Evolutionary conservation across 1,284 basidiomycete genomes (phyloP).

Genomic region (Trametes versicolor): DNA sequence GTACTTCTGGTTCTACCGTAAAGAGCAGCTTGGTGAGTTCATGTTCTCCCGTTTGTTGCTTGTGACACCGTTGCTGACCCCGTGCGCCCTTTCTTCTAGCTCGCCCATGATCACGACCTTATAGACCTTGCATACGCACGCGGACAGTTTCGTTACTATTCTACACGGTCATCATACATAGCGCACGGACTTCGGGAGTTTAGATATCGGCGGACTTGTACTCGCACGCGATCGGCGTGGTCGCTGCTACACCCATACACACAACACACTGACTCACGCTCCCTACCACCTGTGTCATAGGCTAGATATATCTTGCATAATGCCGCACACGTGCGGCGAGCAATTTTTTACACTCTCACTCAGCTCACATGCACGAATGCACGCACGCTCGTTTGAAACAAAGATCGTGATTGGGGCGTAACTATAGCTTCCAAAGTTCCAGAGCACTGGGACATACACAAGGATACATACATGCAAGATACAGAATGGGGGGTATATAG

Average conservation of each 20-base stretch:
- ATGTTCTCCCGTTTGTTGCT: background rate
- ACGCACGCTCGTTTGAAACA: too few relatives aligned
- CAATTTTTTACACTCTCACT: slow-evolving; percentile 1
- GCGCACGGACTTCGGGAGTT: slow-evolving; percentile 36
- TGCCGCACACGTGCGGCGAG: slow-evolving; percentile 27
- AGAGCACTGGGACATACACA: too few relatives aligned
- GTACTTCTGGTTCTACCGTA: slow-evolving; percentile 95
- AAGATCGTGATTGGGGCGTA: too few relatives aligned
- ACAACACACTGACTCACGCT: slow-evolving; percentile 35
- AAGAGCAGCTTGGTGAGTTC: slow-evolving; percentile 79
- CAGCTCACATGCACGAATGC: background rate
- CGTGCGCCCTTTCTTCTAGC: slow-evolving; percentile 38
- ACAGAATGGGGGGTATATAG: too few relatives aligned
- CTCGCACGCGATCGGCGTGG: slow-evolving; percentile 37
- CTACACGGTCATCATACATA: slow-evolving; percentile 39
- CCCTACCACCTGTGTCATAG: slow-evolving; percentile 41
- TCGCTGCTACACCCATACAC: slow-evolving; percentile 33
- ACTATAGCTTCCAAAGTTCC: too few relatives aligned
- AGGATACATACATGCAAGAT: too few relatives aligned
- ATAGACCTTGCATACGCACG: slow-evolving; percentile 39
- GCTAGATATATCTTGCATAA: slow-evolving; percentile 36
- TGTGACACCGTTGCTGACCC: slow-evolving; percentile 14
- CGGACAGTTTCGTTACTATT: slow-evolving; percentile 42
- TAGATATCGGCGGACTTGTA: slow-evolving; percentile 43
- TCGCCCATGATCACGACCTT: slow-evolving; percentile 51